Evolutionary conservation across 2,329 filamentous ascomycete genomes (phyloP), one percentile per base, ranked within the genome.

Genomic region (Cladosporium sp.): DNA sequence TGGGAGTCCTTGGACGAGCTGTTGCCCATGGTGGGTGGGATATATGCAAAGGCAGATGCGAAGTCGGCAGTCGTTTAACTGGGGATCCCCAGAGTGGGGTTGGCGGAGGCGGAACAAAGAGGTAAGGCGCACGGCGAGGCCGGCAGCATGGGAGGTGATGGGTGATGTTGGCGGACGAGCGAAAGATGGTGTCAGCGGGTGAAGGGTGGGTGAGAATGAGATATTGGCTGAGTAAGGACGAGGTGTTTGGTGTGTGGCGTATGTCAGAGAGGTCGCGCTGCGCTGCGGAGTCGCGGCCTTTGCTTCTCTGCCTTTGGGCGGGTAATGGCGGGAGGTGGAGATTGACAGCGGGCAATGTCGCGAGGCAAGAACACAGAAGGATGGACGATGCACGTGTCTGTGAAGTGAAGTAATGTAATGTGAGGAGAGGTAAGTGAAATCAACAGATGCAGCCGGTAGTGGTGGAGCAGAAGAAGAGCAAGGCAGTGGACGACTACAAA

Each of bases 1-100:
- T 42, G 62, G 62, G 41, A 40, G 57, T 76, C 73, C 61, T 73
- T 75, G 53, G 66, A 71, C 51, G 73, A 71, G 61, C 67, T 74
- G 63, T 75, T 76, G 36, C 73, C 73, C 73, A 76, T 71, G 33
- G 5, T 39, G 43, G 36, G 27, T 20, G n/a, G 13, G 16, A 51
- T 27, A 19, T 27, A 16, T 12, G n/a, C n/a, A 18, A 16, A 15
- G 11, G 15, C n/a, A 19, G 25, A 38, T 19, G n/a, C 30, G 33
- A 19, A 15, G 43, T 27, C 15, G 8, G 43, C 43, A 30, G 43
- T 38, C 15, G 15, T 15, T 33, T 35, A 35, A 27, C 29, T 48
- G 33, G 43, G 19, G 43, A 40, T 39, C 43, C 43, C 43, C 43
- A 40, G 43, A 48, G 43, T 32, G 43, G 43, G 43, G 43, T 46